Conservation (phyloP, 805 yeast genomes). For the Yamadazyma kitorensis region DNA sequence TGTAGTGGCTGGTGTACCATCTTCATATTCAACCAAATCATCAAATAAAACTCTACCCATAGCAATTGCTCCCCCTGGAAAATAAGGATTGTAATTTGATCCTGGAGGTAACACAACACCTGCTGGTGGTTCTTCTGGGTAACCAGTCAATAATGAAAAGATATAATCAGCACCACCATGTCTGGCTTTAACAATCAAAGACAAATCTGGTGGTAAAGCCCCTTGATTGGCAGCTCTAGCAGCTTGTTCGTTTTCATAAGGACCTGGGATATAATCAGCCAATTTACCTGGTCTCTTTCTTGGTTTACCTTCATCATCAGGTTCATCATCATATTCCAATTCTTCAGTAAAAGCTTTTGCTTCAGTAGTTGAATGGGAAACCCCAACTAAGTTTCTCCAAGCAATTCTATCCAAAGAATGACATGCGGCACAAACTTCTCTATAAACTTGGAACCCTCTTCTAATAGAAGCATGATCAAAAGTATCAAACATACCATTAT, state of each 20-base stretch:
- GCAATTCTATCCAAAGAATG: conserved; percentile 96
- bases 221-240: conserved; percentile 99
- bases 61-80: conserved; percentile 99
- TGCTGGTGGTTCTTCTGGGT: conserved; percentile 98
- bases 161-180: conserved; percentile 97
- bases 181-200: conserved; percentile 96
- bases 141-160: conserved; percentile 93
- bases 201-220: conserved; percentile 97
- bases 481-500: conserved; percentile 84
- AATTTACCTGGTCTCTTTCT: conserved; percentile 97
- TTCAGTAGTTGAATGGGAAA: conserved; percentile 86
- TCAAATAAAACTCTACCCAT: conserved; percentile 99
- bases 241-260: conserved; percentile 97
- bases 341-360: conserved; percentile 93
- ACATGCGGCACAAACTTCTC: conserved; percentile 99
- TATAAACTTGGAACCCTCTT: conserved; percentile 98
- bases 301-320: conserved; percentile 95
- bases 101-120: conserved; percentile 94
- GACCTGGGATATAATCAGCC: conserved; percentile 92
- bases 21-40: conserved; percentile 96
- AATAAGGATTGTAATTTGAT: conserved; percentile 97
- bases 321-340: conserved; percentile 96
- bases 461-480: conserved; percentile 95
- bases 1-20: conserved; percentile 97
- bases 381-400: conserved; percentile 98